These are phyloP conservation scores for Thalassiosira sp. DNA, from an alignment of 352 stramenopile genomes.

Conservation along the genomic window DNA sequence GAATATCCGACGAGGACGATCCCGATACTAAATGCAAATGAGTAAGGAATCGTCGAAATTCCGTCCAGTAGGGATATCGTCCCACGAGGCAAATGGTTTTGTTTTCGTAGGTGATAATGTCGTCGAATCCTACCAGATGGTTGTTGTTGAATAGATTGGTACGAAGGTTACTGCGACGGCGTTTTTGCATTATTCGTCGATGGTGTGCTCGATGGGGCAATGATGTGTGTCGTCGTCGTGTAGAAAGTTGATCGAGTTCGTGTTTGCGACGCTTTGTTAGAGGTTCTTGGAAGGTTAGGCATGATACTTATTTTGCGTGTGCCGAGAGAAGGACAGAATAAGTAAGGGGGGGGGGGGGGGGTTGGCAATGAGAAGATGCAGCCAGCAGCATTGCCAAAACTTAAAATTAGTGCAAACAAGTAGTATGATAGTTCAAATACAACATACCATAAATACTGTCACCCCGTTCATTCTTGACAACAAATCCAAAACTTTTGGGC, in stretches of 20 bases:
- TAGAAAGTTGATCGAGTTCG: slow-evolving; percentile 67
- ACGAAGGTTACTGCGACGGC: neutral
- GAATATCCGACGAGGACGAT: slow-evolving; percentile 64
- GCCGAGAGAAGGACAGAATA: too few relatives aligned
- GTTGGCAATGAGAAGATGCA: neutral
- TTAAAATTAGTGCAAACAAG: too few relatives aligned
- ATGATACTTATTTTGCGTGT: too few relatives aligned
- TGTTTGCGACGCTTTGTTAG: slow-evolving; percentile 58
- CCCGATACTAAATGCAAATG: slow-evolving; percentile 76
- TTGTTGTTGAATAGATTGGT: slow-evolving; percentile 26
- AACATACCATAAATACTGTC: slow-evolving; percentile 75
- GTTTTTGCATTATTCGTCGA: slow-evolving; percentile 12
- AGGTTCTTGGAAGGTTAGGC: slow-evolving; percentile 80
- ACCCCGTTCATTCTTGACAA: slow-evolving; percentile 82
- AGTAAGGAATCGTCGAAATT: slow-evolving; percentile 76
- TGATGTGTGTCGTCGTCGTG: slow-evolving; percentile 48
- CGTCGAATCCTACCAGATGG: slow-evolving; percentile 69
- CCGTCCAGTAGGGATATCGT: slow-evolving; percentile 80
- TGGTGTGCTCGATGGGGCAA: slow-evolving; percentile 61
- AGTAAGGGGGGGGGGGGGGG: too few relatives aligned
- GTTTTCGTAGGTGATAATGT: slow-evolving; percentile 79
- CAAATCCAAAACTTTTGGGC: slow-evolving; percentile 79
- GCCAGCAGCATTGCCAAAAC: too few relatives aligned
- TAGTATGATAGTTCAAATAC: too few relatives aligned
- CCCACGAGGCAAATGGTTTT: slow-evolving; percentile 82